phyloP scores from a whole-genome alignment of 768 basidiomycete genomes.

The Suillus weaverae region DNA sequence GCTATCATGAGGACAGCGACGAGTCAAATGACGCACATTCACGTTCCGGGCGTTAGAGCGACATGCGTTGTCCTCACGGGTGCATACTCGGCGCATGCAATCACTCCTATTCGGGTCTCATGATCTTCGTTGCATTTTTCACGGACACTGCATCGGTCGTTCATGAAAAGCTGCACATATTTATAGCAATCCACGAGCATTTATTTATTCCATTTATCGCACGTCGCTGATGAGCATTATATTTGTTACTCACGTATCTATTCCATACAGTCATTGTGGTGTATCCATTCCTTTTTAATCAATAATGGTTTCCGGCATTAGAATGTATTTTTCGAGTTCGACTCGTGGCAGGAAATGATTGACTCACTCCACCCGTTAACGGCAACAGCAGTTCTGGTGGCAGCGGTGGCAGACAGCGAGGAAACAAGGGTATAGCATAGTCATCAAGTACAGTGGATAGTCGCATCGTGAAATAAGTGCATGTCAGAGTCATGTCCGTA shows the following conservation, averaged over 20 bases:
- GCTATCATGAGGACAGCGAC: constrained; percentile 43
- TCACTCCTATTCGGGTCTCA: neutral
- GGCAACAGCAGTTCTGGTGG: neutral
- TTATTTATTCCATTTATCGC: constrained; percentile 17
- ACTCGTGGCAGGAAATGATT: neutral
- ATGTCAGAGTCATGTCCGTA: constrained; percentile 23
- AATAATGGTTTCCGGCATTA: neutral
- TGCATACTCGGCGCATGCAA: neutral
- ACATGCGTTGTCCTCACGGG: constrained; percentile 1
- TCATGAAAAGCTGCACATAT: neutral
- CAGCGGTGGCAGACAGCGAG: neutral
- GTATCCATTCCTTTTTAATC: constrained; percentile 2
- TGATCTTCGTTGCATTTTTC: constrained; percentile 8
- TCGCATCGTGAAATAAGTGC: constrained; percentile 12
- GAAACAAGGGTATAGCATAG: neutral
- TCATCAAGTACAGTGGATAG: neutral
- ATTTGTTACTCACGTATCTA: neutral
- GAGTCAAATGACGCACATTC: constrained; percentile 44
- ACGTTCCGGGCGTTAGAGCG: constrained; percentile 17
- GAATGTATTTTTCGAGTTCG: neutral
- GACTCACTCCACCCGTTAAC: neutral
- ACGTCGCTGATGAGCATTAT: constrained; percentile 9
- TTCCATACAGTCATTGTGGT: constrained; percentile 1
- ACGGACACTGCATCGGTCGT: constrained; percentile 18
- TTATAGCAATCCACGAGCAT: constrained; percentile 4